Evolutionary conservation across 306 rosid species (phyloP), one percentile per base, ranked within the genome.

Genomic region (Quercus aquifolioides): DNA sequence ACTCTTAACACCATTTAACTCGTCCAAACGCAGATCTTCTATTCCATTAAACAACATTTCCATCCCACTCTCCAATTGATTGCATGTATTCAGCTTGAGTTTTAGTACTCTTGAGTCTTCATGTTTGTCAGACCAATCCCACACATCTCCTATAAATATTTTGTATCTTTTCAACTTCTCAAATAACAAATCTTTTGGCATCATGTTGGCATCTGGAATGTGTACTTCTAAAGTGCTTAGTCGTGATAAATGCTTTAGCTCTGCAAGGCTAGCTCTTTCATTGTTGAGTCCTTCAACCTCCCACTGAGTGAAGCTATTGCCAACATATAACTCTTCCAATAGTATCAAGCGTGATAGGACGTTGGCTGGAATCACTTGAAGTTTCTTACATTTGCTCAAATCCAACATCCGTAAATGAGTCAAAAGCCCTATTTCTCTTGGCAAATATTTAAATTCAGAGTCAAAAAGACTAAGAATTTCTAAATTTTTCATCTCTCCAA

Each of bases 401-500:
- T 69, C 73, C 20, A 69, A 69, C 18, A 41, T 19, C 10, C 46
- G 73, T 2, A 69, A 0, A 6, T 19, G 73, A 19, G 25, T 69
- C 73, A 41, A 41, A 3, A 19, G 5, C 73, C 55, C 73, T 6
- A 38, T 15, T 41, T 69, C 55, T 5, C 6, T 1, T 3, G 73
- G 55, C 51, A 69, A 0, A 0, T 8, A 0, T 41, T 17, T 18
- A 14, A 69, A 11, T 1, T 8, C 19, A 3, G 73, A 41, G 0
- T 0, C 0, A 0, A 5, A 0, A 0, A 69, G 55, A 6, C 73
- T 20, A 13, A 69, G 73, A 57, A 30, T 11, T 74, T 51, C 21
- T 38, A 69, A 38, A 69, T 69, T 69, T 14, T n/a, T 9, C 1
- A 69, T 46, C 10, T 13, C 76, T 13, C 56, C 46, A 6, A 41